Conservation (phyloP, 768 basidiomycete species). For the Royoungia palumana region DNA sequence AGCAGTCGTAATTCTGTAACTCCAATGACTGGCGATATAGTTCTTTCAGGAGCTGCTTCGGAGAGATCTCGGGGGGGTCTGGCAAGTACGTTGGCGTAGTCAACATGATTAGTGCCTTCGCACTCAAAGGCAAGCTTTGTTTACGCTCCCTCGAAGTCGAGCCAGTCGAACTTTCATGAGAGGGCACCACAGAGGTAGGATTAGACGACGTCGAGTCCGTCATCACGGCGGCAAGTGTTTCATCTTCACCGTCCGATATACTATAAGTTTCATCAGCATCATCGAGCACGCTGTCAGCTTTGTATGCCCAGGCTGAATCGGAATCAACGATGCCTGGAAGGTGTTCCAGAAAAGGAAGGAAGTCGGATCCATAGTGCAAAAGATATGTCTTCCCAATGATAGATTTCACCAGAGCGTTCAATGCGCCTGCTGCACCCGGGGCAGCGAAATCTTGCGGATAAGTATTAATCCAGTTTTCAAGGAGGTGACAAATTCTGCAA, state of each 20-base stretch:
- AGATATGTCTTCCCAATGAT: constrained; percentile 78
- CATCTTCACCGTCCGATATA: constrained; percentile 52
- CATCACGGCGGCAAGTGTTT: constrained; percentile 29
- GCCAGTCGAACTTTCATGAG: constrained; percentile 22
- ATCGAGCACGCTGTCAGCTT: constrained; percentile 51
- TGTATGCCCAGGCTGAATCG: constrained; percentile 74
- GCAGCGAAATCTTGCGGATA: constrained; percentile 82
- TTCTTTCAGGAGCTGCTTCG: constrained; percentile 61
- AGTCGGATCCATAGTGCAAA: constrained; percentile 80
- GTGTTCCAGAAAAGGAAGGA: constrained; percentile 75
- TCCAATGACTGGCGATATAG: constrained; percentile 57
- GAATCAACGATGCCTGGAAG: constrained; percentile 61
- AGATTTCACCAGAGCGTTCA: constrained; percentile 73
- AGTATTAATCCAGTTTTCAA: constrained; percentile 73
- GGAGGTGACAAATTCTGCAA: constrained; percentile 70
- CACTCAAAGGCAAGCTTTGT: constrained; percentile 58
- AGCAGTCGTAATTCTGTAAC: constrained; percentile 53
- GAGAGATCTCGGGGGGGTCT: constrained; percentile 38
- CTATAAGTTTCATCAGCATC: constrained; percentile 64
- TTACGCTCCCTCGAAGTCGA: constrained; percentile 56
- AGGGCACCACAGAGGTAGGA: constrained; percentile 18
- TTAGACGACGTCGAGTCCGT: constrained; percentile 32
- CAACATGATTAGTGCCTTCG: constrained; percentile 42
- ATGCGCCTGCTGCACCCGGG: constrained; percentile 65
- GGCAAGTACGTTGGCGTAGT: constrained; percentile 25